Evolutionary conservation across 2,329 filamentous ascomycete genomes (phyloP).

Genomic region (Tolypocladium ophioglossoides): DNA sequence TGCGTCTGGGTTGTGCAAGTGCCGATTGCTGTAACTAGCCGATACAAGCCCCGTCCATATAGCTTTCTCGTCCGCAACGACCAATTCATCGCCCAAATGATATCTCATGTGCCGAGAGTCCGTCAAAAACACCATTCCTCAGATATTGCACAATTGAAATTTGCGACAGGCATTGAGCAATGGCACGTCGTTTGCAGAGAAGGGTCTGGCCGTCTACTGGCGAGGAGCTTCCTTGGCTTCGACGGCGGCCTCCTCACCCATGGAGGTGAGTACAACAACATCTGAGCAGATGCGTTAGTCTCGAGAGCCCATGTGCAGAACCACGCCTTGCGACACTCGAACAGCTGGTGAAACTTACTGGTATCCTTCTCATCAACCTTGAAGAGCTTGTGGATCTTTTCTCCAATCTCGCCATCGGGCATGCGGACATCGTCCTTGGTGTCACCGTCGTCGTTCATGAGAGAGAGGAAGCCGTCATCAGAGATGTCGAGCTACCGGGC

Average conservation of each 20-base stretch:
- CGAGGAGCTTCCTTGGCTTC: conserved; percentile 86
- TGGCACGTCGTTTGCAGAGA: conserved; percentile 11
- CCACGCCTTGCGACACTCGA: not conserved
- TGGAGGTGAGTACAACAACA: conserved; percentile 85
- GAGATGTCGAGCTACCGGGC: conserved; percentile 70
- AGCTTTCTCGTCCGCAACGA: conserved; percentile 28
- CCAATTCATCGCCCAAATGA: conserved; percentile 27
- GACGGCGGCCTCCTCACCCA: conserved; percentile 89
- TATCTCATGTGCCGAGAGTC: conserved; percentile 22
- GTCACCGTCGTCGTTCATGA: conserved; percentile 78
- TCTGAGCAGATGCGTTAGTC: conserved; percentile 40
- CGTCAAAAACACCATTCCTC: conserved; percentile 20
- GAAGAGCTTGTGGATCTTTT: conserved; percentile 78
- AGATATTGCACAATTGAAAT: conserved; percentile 10
- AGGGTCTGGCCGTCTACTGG: conserved; percentile 13
- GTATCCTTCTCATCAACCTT: conserved; percentile 78
- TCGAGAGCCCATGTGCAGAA: not conserved
- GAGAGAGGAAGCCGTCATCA: conserved; percentile 88
- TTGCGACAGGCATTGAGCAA: conserved; percentile 15
- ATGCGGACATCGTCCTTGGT: conserved; percentile 94
- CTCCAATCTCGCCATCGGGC: conserved; percentile 79
- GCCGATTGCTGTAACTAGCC: conserved; percentile 26
- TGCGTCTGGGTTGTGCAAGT: conserved; percentile 12
- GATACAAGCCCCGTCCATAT: conserved; percentile 34
- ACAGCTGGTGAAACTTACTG: conserved; percentile 51